Conservation (phyloP, 768 basidiomycete genomes). For the Kondoa subrosea region DNA sequence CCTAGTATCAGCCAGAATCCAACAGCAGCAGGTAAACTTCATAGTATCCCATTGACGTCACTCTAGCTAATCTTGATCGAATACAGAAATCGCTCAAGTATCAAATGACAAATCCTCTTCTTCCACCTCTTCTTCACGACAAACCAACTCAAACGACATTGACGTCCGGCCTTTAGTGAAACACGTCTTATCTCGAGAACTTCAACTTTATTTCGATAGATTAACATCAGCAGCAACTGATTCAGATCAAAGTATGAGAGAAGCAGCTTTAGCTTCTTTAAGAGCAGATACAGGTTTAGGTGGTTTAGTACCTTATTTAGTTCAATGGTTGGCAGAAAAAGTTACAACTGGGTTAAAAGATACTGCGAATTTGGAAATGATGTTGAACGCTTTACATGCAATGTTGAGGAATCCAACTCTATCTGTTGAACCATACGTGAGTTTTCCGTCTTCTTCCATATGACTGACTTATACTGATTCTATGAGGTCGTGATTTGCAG, state of each 20-base stretch:
- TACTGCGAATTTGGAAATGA: background rate
- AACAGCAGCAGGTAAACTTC: slow-evolving; percentile 33
- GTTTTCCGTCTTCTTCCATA: slow-evolving; percentile 31
- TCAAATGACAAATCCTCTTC: background rate
- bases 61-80: background rate
- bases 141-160: slow-evolving; percentile 10
- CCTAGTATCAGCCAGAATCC: slow-evolving; percentile 93
- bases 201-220: slow-evolving; percentile 85
- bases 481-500: slow-evolving; percentile 35
- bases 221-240: slow-evolving; percentile 54
- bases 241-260: slow-evolving; percentile 45
- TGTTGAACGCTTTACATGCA: background rate
- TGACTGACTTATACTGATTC: background rate
- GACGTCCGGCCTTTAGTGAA: slow-evolving; percentile 50
- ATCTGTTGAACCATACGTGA: slow-evolving; percentile 89
- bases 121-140: background rate
- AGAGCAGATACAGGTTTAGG: slow-evolving; percentile 79
- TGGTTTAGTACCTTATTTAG: slow-evolving; percentile 77
- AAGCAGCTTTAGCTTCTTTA: slow-evolving; percentile 77
- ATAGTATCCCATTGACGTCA: background rate
- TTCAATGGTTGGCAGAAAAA: slow-evolving; percentile 76
- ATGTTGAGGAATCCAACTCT: slow-evolving; percentile 31
- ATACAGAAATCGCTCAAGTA: background rate
- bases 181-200: slow-evolving; percentile 77
- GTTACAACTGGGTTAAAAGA: slow-evolving; percentile 33